Base-by-base conservation (phyloP, 139 green algal genomes). In the Auxenochlorella pyrenoidosa region DNA sequence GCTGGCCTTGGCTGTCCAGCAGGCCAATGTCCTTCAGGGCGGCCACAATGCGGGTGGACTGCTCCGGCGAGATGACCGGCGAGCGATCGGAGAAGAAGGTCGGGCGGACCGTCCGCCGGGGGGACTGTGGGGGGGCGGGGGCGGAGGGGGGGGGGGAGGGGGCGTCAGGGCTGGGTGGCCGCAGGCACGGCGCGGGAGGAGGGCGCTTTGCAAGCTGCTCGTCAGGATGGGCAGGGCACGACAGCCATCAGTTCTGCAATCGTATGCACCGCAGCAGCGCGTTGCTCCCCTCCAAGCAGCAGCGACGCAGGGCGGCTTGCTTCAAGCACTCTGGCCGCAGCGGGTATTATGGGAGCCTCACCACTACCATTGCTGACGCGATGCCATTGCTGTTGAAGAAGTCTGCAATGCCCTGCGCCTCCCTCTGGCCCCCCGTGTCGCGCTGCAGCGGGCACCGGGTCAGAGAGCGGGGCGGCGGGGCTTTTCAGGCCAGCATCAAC, bases 1-100 rank as follows among this genome's bases (percentile, higher is more conserved):
- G 66, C 32, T 40, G 66, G 30, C 66, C 32, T 32, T 73, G 30
- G 30, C 5, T 63, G 66, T 73, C 66, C 66, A 73, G 30, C 66
- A 73, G 32, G 32, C 66, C 66, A 15, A 36, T 73, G 66, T 73
- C 66, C 5, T 40, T 73, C 66, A 73, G 66, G 32, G 66, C 66
- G 16, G n/a, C 66, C 13, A 73, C n/a, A 36, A 73, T 73, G 1
- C 13, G 32, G 30, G 66, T 36, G 32, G 66, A 73, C 30, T 73
- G 79, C 36, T 73, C 26, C 8, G 40, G 58, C 38, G 79, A 60
- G 79, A 84, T 84, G 38, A 40, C 58, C 6, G 79, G 34, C 34
- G 79, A 84, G 54, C 79, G 79, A 36, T 84, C 79, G 36, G 40
- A 84, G 79, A 84, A 36, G 79, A 58, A 84, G 79, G 58, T 73